A percentile compares a stretch with the other conserved stretches of the same genome.
These are phyloP conservation scores for Atkinsonella texensis DNA, from an alignment of 2,329 filamentous ascomycete species.

Conservation along the genomic window DNA sequence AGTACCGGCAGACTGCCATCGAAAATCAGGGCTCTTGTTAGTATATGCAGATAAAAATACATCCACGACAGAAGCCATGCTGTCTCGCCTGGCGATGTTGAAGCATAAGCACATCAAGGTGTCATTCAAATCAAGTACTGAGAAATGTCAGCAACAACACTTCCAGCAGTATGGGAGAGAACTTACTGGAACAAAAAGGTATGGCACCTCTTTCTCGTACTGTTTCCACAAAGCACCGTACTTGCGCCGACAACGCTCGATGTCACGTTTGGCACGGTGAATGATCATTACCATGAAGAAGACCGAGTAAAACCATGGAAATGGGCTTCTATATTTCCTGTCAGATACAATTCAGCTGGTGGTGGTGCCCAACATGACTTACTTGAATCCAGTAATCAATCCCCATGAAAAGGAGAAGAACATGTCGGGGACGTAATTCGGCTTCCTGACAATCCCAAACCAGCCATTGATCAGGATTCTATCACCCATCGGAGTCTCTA, in stretches of 20 bases:
- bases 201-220: slow-evolving; percentile 69
- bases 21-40: too few relatives aligned
- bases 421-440: slow-evolving; percentile 37
- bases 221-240: slow-evolving; percentile 74
- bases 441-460: slow-evolving; percentile 63
- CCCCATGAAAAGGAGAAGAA: slow-evolving; percentile 40
- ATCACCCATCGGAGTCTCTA: slow-evolving; percentile 59
- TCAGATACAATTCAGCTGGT: slow-evolving; percentile 4
- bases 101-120: neutral
- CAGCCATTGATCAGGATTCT: slow-evolving; percentile 70
- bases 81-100: neutral
- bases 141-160: neutral
- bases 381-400: slow-evolving; percentile 38
- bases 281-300: slow-evolving; percentile 77
- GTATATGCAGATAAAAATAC: too few relatives aligned
- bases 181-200: slow-evolving; percentile 66
- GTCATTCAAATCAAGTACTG: neutral
- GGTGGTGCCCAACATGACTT: slow-evolving; percentile 5
- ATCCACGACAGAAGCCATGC: too few relatives aligned
- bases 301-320: slow-evolving; percentile 82
- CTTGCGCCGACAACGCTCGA: slow-evolving; percentile 63
- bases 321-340: slow-evolving; percentile 43
- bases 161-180: neutral
- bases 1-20: too few relatives aligned
- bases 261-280: slow-evolving; percentile 67